Conservation (phyloP, 2,329 filamentous ascomycete genomes). For the Colletotrichum trifolii region DNA sequence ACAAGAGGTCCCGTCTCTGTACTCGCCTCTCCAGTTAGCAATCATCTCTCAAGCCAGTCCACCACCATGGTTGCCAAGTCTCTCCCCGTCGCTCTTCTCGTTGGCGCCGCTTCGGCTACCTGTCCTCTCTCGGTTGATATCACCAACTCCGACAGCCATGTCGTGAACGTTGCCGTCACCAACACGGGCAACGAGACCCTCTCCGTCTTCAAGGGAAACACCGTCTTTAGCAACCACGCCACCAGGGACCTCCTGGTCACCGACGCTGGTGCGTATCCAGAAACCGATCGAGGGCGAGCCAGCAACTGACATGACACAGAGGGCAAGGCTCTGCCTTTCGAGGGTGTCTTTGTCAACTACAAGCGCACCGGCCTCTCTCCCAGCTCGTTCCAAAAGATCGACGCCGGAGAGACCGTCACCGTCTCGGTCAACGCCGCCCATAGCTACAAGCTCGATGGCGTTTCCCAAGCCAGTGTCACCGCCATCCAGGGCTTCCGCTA, state of each 20-base stretch:
- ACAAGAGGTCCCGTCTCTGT: background rate
- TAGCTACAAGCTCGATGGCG: constrained; percentile 31
- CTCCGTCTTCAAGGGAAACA: constrained; percentile 33
- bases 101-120: constrained; percentile 30
- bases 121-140: constrained; percentile 32
- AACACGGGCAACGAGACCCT: constrained; percentile 33
- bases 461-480: constrained; percentile 28
- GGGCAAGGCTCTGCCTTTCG: constrained; percentile 30
- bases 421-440: constrained; percentile 33
- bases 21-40: constrained; percentile 3
- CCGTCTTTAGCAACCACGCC: constrained; percentile 33
- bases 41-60: background rate
- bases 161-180: constrained; percentile 31
- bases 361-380: constrained; percentile 27
- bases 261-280: constrained; percentile 20
- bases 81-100: constrained; percentile 30
- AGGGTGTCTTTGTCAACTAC: constrained; percentile 34
- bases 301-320: constrained; percentile 6
- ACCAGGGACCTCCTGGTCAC: constrained; percentile 35
- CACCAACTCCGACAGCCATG: constrained; percentile 23
- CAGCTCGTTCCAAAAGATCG: constrained; percentile 31
- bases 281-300: rapidly evolving
- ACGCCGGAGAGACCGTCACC: constrained; percentile 29
- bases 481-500: constrained; percentile 35
- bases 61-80: constrained; percentile 31